Evolutionary conservation across 352 stramenopile species (phyloP).

Genomic region (Pythium myriotylum): DNA sequence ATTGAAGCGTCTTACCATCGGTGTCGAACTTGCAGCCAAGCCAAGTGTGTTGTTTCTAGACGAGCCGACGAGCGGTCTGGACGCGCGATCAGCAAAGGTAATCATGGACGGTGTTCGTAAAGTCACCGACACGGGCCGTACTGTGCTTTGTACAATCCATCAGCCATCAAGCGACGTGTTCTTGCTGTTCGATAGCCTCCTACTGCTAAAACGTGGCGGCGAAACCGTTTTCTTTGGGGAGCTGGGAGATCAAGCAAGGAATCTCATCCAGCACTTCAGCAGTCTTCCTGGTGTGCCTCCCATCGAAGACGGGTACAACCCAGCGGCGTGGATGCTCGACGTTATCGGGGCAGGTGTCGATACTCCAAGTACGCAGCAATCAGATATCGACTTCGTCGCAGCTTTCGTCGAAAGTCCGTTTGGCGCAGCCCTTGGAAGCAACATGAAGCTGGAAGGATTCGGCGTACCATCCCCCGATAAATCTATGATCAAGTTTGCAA

Average conservation of each 20-base stretch:
- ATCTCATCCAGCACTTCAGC: conserved; percentile 35
- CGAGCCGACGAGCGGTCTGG: conserved; percentile 71
- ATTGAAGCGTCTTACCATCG: conserved; percentile 41
- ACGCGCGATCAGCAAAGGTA: conserved; percentile 24
- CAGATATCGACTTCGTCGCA: conserved; percentile 17
- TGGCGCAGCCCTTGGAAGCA: conserved; percentile 1
- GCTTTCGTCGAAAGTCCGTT: conserved; percentile 22
- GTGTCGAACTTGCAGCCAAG: conserved; percentile 60
- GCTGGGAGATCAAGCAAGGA: conserved; percentile 15
- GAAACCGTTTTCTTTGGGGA: conserved; percentile 43
- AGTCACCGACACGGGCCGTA: conserved; percentile 55
- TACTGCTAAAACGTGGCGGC: conserved; percentile 58
- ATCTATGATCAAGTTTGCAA: conserved; percentile 24
- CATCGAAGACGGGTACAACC: conserved; percentile 56
- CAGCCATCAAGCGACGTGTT: conserved; percentile 86
- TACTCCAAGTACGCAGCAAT: neutral
- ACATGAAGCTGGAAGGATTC: conserved; percentile 22
- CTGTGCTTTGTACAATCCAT: conserved; percentile 89
- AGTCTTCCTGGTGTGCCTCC: conserved; percentile 34
- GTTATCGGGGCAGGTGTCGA: conserved; percentile 28
- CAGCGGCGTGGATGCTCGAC: conserved; percentile 37
- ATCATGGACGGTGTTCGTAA: conserved; percentile 56
- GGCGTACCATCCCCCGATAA: neutral
- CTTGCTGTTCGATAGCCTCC: conserved; percentile 72
- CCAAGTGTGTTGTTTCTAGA: conserved; percentile 71